A percentile compares a stretch with the other conserved stretches of the same genome.
Evolutionary conservation across 2,329 filamentous ascomycete species (phyloP).

Genomic region (Verticillium tricorpus): DNA sequence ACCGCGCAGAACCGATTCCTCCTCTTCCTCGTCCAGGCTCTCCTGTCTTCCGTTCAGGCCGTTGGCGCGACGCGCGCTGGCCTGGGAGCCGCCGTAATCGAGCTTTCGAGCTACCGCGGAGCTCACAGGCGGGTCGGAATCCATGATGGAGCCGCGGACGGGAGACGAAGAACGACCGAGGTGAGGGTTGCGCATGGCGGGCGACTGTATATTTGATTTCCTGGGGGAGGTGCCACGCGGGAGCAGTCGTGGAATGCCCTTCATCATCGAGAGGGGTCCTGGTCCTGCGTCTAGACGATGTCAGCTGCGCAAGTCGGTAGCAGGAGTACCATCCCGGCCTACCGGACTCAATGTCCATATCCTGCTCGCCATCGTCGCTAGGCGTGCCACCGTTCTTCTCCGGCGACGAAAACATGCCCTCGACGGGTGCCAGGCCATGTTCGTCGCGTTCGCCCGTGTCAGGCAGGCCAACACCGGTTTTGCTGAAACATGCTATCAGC

Average conservation of each 20-base stretch:
- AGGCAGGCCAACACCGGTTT: slow-evolving; percentile 80
- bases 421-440: slow-evolving; percentile 84
- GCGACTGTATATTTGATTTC: slow-evolving; percentile 57
- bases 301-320: background rate
- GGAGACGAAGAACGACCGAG: slow-evolving; percentile 51
- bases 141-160: slow-evolving; percentile 30
- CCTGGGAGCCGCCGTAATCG: slow-evolving; percentile 38
- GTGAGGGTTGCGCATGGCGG: slow-evolving; percentile 57
- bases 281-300: slow-evolving; percentile 42
- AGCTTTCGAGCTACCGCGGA: slow-evolving; percentile 48
- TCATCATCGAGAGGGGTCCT: slow-evolving; percentile 49
- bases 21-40: slow-evolving; percentile 18
- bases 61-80: slow-evolving; percentile 14
- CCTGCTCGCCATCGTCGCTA: slow-evolving; percentile 33
- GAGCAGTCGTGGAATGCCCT: slow-evolving; percentile 28
- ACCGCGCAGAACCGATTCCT: slow-evolving; percentile 16
- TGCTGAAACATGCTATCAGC: slow-evolving; percentile 46
- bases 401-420: slow-evolving; percentile 85
- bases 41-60: slow-evolving; percentile 14
- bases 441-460: slow-evolving; percentile 82
- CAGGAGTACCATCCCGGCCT: slow-evolving; percentile 15
- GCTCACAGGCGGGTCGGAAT: slow-evolving; percentile 20
- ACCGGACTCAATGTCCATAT: slow-evolving; percentile 52
- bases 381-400: slow-evolving; percentile 40
- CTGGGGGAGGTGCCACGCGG: slow-evolving; percentile 45